Evolutionary conservation across 2,329 filamentous ascomycete species (phyloP), one percentile per base, ranked within the genome.

Genomic region (Fusarium sp.): DNA sequence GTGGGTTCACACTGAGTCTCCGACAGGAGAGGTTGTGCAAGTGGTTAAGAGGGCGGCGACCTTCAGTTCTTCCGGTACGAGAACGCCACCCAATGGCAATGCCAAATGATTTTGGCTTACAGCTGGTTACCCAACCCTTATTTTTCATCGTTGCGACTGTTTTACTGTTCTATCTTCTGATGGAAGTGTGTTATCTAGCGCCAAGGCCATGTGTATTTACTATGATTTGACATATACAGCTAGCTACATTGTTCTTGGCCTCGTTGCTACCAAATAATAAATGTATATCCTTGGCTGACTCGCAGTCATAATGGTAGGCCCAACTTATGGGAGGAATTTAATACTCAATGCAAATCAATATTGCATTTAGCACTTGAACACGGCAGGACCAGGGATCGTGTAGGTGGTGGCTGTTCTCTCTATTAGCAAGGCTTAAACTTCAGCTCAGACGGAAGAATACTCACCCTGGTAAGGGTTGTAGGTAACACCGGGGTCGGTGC

Each of bases 401-500:
- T 88, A 88, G 10, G 80, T 78, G 56, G 78, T 66, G 8, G 84
- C 81, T 81, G n/a, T 6, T 14, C 22, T 22, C 2, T 22, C n/a
- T 20, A 12, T 60, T 60, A 71, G 69, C 38, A 48, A 57, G 44
- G 11, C 18, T 26, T 15, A 6, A 11, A 47, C 38, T 11, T 41
- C 24, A 26, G 26, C 55, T 18, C 18, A 10, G 17, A 30, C 15
- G 7, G 57, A 15, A n/a, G 13, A 38, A 8, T 48, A 24, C 82
- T 77, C 57, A 83, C 82, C 83, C 77, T 86, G 82, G 77, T 89
- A 90, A 24, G 86, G 79, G 76, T 89, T 84, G 69, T 87, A 89
- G 18, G 84, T 86, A 60, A 90, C 84, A 2, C 88, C 88, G 1
- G 87, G 80, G 66, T 89, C 87, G 24, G 79, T 82, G 4, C 77